Evolutionary conservation across 345 rosid species (phyloP), one percentile per base, ranked within the genome.

Genomic region (Acer yangbiense): DNA sequence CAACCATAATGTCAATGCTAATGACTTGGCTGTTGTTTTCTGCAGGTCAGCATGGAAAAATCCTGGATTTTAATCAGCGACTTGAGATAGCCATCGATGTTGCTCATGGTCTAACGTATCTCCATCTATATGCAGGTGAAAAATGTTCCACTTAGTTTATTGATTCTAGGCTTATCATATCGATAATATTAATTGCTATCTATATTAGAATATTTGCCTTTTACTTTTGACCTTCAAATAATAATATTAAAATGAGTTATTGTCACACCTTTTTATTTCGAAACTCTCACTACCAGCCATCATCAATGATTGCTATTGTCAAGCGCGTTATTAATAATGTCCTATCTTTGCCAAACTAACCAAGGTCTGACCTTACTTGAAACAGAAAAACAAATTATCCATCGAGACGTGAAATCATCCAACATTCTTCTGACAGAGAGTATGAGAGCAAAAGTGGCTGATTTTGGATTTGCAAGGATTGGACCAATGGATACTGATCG

Each of bases 401-500:
- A 96, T 79, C 90, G 99, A 73, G 99, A 94, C 52, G 93, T 96
- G 79, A 96, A 96, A 77, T 90, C 99, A 50, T 94, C 99, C 32
- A 96, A 94, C 90, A 91, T 96, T 76, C 94, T 96, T 79, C 82
- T 96, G 73, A 94, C 98, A 48, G 97, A 92, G 71, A 88, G 89
- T 83, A 82, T 96, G 97, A 90, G 97, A 87, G 98, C 98, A 71
- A 96, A 96, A 84, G 98, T 96, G 68, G 93, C 97, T 9, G 97
- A 96, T 85, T 96, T 96, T 64, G 99, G 99, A 62, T 96, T 96
- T 61, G 98, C 98, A 54, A 90, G 91, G 85, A 84, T 87, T n/a
- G 98, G 97, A 65, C 83, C 92, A 0, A 72, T 85, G 69, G 92
- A 94, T 20, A 7, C 90, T 9, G 92, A 92, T 75, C 84, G 84